These are phyloP conservation scores for Brassica balearica DNA, from an alignment of 441 rosid genomes.

Conservation along the genomic window DNA sequence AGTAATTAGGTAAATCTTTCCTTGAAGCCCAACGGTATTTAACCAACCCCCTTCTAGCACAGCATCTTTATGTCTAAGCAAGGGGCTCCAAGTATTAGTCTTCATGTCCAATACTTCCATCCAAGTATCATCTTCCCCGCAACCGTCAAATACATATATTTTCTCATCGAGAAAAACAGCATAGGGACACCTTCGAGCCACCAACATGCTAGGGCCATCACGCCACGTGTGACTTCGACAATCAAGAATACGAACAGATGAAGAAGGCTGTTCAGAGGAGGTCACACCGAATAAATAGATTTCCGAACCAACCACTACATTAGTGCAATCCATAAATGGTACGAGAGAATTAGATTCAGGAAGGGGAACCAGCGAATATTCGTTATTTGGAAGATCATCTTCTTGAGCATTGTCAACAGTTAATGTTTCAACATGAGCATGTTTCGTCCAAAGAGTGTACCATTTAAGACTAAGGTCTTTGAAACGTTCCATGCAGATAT, in stretches of 20 bases:
- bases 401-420: not conserved
- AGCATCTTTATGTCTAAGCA: not conserved
- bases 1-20: not conserved
- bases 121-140: not conserved
- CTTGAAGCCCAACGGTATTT: not conserved
- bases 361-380: not conserved
- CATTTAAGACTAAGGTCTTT: not conserved
- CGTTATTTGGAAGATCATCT: not conserved
- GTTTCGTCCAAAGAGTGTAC: not conserved
- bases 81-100: not conserved
- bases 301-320: not conserved
- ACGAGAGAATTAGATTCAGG: not conserved
- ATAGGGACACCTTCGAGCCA: not conserved
- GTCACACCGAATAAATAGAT: not conserved
- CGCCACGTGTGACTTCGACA: constrained; percentile 6
- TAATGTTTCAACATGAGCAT: not conserved
- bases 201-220: constrained; percentile 3
- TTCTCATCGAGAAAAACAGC: not conserved
- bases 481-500: not conserved
- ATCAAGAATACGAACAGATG: not conserved
- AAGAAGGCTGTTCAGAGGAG: not conserved
- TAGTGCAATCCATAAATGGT: not conserved
- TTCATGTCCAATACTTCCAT: constrained; percentile 4
- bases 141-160: not conserved
- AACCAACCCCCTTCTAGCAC: not conserved